Base-by-base conservation (phyloP, 2,329 filamentous ascomycete species). In the Coniosporium tulheliwenetii region DNA sequence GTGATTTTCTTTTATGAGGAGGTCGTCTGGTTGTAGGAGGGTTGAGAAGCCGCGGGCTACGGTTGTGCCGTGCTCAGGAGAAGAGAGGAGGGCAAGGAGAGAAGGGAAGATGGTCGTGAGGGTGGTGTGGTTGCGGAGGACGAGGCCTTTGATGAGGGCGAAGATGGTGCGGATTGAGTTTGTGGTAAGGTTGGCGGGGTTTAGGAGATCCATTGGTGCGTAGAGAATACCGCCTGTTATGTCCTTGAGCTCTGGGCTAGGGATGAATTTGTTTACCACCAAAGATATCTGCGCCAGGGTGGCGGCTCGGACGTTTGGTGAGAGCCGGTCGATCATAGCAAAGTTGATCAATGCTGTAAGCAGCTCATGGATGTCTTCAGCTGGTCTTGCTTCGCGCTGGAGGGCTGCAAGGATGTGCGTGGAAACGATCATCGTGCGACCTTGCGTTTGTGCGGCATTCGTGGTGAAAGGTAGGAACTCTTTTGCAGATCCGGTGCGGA, bases 1-100 rank as follows among this genome's bases (percentile, higher is more conserved):
- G 45, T 75, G 69, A 48, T 81, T 81, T 32, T 66, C 58, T 44
- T 72, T 67, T 10, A 66, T 74, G 31, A 81, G 58, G 15, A 81
- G 60, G 45, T 78, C 73, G 47, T 79, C 75, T 2, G 73, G 66
- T 19, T 71, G 63, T 5, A 81, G 64, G 2, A 81, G 64, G 8
- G 71, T 70, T 10, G 66, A 57, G 49, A 81, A 81, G 19, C 71
- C 69, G 38, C 67, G 66, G 1, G 76, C 71, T 31, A 73, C 64
- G 10, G 60, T 62, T 34, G 58, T 60, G 38, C 73, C 73, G 35
- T 69, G 66, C 37, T 52, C 50, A n/a, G 59, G 51, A 45, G 67
- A 61, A 2, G 66, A 56, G 3, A 79, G 64, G 3, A 66, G 62
- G 2, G 63, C 62, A 5, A 79, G 59, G 2, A 78, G 53, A 7